phyloP scores from a whole-genome alignment of 2,329 filamentous ascomycete species.

The Aspergillus quadrilineatus region DNA sequence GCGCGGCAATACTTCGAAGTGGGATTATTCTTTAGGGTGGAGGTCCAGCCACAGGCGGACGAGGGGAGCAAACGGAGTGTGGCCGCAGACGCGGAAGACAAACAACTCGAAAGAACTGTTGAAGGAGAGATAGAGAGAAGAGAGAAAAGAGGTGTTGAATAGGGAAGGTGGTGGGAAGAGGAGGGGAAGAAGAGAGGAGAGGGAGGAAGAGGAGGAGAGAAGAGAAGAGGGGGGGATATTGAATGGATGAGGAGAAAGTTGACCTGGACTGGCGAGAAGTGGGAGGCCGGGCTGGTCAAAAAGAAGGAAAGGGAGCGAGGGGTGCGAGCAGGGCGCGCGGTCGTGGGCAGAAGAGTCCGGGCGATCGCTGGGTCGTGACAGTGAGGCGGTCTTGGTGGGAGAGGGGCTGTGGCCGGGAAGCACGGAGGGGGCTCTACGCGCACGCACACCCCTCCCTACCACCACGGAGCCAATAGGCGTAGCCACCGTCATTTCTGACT shows the following conservation, averaged over 20 bases:
- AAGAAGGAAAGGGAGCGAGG: constrained; percentile 21
- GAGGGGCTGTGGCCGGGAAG: constrained; percentile 21
- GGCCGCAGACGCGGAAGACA: constrained; percentile 24
- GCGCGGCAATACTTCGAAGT: constrained; percentile 28
- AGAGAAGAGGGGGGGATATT: constrained; percentile 18
- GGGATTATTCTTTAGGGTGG: constrained; percentile 22
- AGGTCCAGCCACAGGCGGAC: constrained; percentile 45
- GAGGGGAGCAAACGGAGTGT: constrained; percentile 15
- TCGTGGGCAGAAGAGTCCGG: constrained; percentile 26
- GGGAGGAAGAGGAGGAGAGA: constrained; percentile 20
- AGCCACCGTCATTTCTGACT: constrained; percentile 20
- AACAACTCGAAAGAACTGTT: constrained; percentile 22
- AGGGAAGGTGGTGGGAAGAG: constrained; percentile 23
- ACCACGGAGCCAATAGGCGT: constrained; percentile 14
- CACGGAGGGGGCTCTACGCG: constrained; percentile 21
- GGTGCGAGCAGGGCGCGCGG: constrained; percentile 21
- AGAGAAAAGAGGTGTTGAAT: constrained; percentile 18
- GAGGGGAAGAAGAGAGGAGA: constrained; percentile 18
- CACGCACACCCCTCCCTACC: constrained; percentile 21
- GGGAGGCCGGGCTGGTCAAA: constrained; percentile 22
- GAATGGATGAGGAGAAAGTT: constrained; percentile 24
- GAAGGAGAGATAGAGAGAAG: constrained; percentile 18
- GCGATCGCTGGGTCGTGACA: constrained; percentile 26
- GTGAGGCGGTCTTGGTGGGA: constrained; percentile 26
- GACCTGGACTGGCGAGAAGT: constrained; percentile 11